These are phyloP conservation scores for Magnaporthales sp. DNA, from an alignment of 2,329 filamentous ascomycete genomes.

Conservation along the genomic window DNA sequence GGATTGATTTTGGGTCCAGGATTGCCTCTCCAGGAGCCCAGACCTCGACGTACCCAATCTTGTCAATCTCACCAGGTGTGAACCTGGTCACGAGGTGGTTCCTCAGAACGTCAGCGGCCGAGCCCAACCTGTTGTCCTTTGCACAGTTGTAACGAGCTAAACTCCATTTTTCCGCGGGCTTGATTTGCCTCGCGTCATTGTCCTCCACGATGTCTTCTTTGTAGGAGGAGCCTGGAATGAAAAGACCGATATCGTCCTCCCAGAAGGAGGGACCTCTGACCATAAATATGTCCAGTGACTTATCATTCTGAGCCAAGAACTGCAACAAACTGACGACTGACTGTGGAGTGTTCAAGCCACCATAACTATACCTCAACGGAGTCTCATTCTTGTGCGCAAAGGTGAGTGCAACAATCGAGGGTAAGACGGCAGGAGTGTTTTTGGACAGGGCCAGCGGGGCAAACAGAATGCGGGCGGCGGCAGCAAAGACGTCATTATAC, in stretches of 20 bases:
- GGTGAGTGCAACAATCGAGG: background rate
- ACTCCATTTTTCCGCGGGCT: background rate
- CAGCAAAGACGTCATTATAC: background rate
- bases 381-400: background rate
- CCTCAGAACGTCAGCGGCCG: background rate
- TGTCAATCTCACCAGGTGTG: background rate
- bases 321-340: background rate
- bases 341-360: background rate
- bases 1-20: background rate
- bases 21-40: conserved; percentile 6
- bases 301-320: background rate
- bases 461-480: background rate
- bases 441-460: background rate
- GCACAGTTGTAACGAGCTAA: background rate
- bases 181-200: background rate
- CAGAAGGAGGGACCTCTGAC: background rate
- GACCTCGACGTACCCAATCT: background rate
- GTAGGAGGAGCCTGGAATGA: background rate
- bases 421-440: background rate
- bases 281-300: background rate
- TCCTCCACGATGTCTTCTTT: background rate
- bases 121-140: background rate
- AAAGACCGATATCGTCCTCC: background rate
- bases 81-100: background rate
- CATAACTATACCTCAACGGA: background rate